Base-by-base conservation (phyloP, 2,329 filamentous ascomycete genomes). In the Fusarium gaditjirri region DNA sequence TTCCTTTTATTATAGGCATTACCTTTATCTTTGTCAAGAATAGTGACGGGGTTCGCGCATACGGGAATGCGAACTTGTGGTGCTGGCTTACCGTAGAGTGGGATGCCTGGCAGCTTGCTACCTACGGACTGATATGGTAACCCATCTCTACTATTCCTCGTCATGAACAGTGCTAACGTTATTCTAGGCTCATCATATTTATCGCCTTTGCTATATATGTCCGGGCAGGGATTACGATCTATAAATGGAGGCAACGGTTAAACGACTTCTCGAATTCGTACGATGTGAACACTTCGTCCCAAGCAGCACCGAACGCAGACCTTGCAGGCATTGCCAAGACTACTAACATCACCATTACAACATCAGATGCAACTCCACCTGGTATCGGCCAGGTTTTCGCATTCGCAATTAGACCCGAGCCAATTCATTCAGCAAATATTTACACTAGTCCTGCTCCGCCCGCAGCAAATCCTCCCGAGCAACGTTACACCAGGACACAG, bases 41-140 rank as follows among this genome's bases (percentile, higher is more conserved):
- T 6, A 27, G 19, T 16, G 59, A 64, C 0, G 62, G 62, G 2
- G 29, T n/a, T 49, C 47, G 59, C 5, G 35, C 59, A 27, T 65
- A 65, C 8, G 62, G 62, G 0, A 64, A 65, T 6, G 62, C 62
- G 17, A 65, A 65, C 25, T 38, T 65, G 29, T 65, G 62, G 62
- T 65, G 62, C 11, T 65, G 62, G 62, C 47, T 65, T 11, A 65
- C 62, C 4, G 62, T 65, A 2, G 47, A 65, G 14, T 65, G 62
- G 62, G 62, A 65, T 56, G 62, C 62, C 14, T 65, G 59, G 62
- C 62, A 65, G 59, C 62, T 65, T 36, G 62, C 62, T 13, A 65
- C 62, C 4, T 65, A 65, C 8, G 59, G 59, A 47, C 59, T 64
- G 9, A 65, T 65, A 17, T 65, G 62, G 62, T 65, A 64, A 65